These are phyloP conservation scores for Cinnamomum chago DNA, from an alignment of 164 flowering plant species.

Conservation along the genomic window DNA sequence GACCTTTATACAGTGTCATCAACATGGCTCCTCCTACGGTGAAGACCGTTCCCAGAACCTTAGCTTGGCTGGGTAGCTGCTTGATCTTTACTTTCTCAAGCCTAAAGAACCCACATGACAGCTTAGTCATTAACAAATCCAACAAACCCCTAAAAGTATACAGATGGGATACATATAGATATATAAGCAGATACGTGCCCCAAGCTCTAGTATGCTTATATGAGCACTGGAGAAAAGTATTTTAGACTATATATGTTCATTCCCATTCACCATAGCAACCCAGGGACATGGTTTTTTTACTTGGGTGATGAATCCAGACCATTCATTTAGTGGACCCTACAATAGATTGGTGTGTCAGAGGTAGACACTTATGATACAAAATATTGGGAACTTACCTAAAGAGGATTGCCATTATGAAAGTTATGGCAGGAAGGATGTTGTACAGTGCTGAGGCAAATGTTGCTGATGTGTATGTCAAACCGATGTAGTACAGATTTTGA, in stretches of 20 bases:
- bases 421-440: constrained; percentile 76
- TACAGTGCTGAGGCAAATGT: constrained; percentile 65
- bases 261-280: too few relatives aligned
- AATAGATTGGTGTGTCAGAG: too few relatives aligned
- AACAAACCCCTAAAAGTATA: background rate
- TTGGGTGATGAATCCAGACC: too few relatives aligned
- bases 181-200: too few relatives aligned
- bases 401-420: constrained; percentile 74
- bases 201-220: too few relatives aligned
- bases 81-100: constrained; percentile 65
- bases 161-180: too few relatives aligned
- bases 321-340: too few relatives aligned
- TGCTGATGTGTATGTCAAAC: constrained; percentile 74
- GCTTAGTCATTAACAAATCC: background rate
- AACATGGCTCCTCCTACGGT: constrained; percentile 73
- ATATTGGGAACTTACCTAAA: constrained; percentile 38
- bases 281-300: too few relatives aligned
- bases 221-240: too few relatives aligned
- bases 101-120: constrained; percentile 28
- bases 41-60: constrained; percentile 63
- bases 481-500: constrained; percentile 74
- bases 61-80: constrained; percentile 54
- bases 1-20: constrained; percentile 92
- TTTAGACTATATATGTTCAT: too few relatives aligned
- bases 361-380: too few relatives aligned